phyloP scores from a whole-genome alignment of 176 grass and related monocot genomes.

The Oropetium thomaeum region DNA sequence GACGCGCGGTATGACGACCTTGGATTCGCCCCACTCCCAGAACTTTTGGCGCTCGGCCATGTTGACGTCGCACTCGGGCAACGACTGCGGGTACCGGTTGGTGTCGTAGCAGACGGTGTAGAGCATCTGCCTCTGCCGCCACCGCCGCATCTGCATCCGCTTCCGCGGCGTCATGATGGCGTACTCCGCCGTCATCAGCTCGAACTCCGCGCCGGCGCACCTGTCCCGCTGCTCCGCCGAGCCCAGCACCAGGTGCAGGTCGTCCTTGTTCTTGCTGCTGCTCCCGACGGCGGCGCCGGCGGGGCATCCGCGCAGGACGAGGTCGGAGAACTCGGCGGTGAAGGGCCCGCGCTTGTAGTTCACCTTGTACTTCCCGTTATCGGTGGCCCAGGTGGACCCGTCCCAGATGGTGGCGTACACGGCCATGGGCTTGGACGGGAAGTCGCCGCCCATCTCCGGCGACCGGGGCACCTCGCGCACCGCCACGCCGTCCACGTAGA shows the following conservation, averaged over 20 bases:
- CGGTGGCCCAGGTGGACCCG: conserved; percentile 75
- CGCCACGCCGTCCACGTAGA: conserved; percentile 69
- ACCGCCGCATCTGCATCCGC: conserved; percentile 53
- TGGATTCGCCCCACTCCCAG: conserved; percentile 68
- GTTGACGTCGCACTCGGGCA: conserved; percentile 71
- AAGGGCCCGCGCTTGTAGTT: conserved; percentile 64
- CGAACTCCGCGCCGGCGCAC: conserved; percentile 38
- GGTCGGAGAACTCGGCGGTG: conserved; percentile 54
- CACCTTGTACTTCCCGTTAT: conserved; percentile 65
- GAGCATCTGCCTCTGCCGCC: conserved; percentile 52
- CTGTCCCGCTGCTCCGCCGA: neutral
- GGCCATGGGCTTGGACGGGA: conserved; percentile 78
- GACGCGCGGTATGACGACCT: conserved; percentile 29
- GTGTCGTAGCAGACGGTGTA: conserved; percentile 85
- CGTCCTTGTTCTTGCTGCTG: neutral
- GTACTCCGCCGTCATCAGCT: conserved; percentile 49
- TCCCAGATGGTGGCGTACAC: conserved; percentile 86
- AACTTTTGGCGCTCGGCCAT: conserved; percentile 45
- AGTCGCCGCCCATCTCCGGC: conserved; percentile 49
- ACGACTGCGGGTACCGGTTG: conserved; percentile 44
- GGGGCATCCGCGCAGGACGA: conserved; percentile 49
- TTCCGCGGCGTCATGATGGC: conserved; percentile 50
- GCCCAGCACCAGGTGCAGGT: neutral
- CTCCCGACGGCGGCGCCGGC: neutral
- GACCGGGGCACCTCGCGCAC: conserved; percentile 52